Evolutionary conservation across 2,329 filamentous ascomycete genomes (phyloP).

Genomic region (Phoma sp.): DNA sequence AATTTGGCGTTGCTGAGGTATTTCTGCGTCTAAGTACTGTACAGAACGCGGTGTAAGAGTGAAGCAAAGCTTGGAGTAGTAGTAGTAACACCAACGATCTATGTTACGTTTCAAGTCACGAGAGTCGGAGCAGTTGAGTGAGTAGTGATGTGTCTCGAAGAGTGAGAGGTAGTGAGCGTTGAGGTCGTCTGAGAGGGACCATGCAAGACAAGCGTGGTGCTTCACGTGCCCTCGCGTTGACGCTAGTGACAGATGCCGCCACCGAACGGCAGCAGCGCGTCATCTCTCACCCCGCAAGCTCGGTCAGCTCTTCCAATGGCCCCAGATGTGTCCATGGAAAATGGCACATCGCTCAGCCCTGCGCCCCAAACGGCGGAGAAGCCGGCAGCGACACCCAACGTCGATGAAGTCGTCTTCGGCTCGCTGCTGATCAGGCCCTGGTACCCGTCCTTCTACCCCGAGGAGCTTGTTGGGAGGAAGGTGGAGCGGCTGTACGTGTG

Average conservation of each 20-base stretch:
- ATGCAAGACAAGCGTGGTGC: neutral
- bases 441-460: conserved; percentile 88
- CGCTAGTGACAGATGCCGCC: conserved; percentile 1
- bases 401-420: conserved; percentile 85
- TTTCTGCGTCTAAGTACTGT: neutral
- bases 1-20: neutral
- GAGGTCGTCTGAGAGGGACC: neutral
- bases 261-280: conserved; percentile 5
- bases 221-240: conserved; percentile 9
- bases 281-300: conserved; percentile 2
- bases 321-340: conserved; percentile 18
- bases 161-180: neutral
- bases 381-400: conserved; percentile 64
- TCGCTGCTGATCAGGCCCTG: conserved; percentile 84
- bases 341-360: conserved; percentile 12
- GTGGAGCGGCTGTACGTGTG: conserved; percentile 77
- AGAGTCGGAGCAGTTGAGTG: neutral
- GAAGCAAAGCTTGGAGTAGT: neutral
- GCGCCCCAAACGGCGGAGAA: conserved; percentile 5
- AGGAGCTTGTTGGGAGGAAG: conserved; percentile 62
- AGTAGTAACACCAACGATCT: neutral
- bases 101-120: neutral
- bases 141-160: neutral
- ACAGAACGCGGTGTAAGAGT: neutral
- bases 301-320: conserved; percentile 10